Evolutionary conservation across 1,139 yeast species (phyloP), one percentile per base, ranked within the genome.

Genomic region (Debaryomycetaceae sp.): DNA sequence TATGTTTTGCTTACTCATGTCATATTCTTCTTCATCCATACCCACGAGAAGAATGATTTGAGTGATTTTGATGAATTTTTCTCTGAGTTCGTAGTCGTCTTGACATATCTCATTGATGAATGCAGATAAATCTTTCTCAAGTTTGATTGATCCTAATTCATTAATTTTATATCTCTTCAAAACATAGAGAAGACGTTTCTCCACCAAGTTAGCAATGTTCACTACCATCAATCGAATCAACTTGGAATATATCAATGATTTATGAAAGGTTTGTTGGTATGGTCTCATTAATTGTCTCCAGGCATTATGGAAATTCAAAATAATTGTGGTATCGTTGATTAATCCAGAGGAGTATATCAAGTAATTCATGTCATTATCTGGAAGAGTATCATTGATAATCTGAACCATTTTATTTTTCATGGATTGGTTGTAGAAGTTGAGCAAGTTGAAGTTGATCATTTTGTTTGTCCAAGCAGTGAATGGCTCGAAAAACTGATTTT

Each of bases 11-110:
- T 56, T 51, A 42, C 70, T 66, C 48, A 70, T 66, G 34, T 67
- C 74, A 41, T 71, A 72, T 50, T 86, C 95, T 40, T 83, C 92
- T 45, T 86, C 92, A 50, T 88, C 96, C 68, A 88, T 75, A 2
- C 96, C 94, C 31, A 89, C 70, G 35, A 88, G 68, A 67, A 87
- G 76, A 7, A 88, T 85, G 35, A 91, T 73, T 59, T 91, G 98
- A 0, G 96, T 88, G 3, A 88, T 81, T 44, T 88, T 73, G 3
- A 85, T 74, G 56, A 91, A 92, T 53, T 79, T 78, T 45, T 87
- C 92, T 46, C 96, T 72, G 51, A 89, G 66, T 35, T 76, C 78
- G 59, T 88, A 92, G 51, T 81, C 70, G 65, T 59, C 81, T 57
- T 58, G 79, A 72, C 63, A 87, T 56, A 52, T 74, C 46, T 82